phyloP scores from a whole-genome alignment of 2,329 filamentous ascomycete genomes.

The Microdochium bolleyi region DNA sequence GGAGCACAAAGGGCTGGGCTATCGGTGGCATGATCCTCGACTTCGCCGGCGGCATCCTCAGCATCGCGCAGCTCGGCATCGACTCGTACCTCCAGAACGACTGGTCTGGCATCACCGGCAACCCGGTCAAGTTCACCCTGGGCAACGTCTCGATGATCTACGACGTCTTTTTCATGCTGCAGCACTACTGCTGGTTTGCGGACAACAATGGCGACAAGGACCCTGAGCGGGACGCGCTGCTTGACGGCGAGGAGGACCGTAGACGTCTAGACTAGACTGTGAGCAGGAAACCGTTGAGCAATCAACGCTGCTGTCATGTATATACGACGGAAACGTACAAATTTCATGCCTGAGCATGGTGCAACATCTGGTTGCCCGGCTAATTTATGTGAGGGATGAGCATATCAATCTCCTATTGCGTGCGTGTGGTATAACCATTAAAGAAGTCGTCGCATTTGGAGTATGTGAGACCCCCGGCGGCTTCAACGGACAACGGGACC shows the following conservation, averaged over 20 bases:
- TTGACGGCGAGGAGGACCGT: conserved; percentile 20
- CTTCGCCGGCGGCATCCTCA: conserved; percentile 72
- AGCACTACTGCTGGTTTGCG: conserved; percentile 79
- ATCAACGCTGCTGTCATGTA: too few relatives aligned
- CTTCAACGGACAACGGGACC: too few relatives aligned
- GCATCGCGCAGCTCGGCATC: conserved; percentile 71
- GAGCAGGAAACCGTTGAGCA: too few relatives aligned
- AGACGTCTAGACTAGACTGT: conserved; percentile 20
- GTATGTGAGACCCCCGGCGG: too few relatives aligned
- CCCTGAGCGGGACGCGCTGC: conserved; percentile 26
- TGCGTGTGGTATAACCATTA: too few relatives aligned
- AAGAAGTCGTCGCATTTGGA: too few relatives aligned
- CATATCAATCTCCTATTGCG: too few relatives aligned
- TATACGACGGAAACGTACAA: too few relatives aligned
- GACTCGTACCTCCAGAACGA: conserved; percentile 79
- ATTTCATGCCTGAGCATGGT: too few relatives aligned
- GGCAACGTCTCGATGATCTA: conserved; percentile 82
- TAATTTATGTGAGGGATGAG: too few relatives aligned
- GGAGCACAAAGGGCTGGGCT: conserved; percentile 81
- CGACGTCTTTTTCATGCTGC: conserved; percentile 76
- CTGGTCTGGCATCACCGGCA: conserved; percentile 86
- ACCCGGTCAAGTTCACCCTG: conserved; percentile 82
- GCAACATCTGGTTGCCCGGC: too few relatives aligned
- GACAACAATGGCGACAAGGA: conserved; percentile 16
- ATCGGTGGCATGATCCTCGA: conserved; percentile 82